Conservation (phyloP, 176 grass and related monocot species). For the Eleusine indica region DNA sequence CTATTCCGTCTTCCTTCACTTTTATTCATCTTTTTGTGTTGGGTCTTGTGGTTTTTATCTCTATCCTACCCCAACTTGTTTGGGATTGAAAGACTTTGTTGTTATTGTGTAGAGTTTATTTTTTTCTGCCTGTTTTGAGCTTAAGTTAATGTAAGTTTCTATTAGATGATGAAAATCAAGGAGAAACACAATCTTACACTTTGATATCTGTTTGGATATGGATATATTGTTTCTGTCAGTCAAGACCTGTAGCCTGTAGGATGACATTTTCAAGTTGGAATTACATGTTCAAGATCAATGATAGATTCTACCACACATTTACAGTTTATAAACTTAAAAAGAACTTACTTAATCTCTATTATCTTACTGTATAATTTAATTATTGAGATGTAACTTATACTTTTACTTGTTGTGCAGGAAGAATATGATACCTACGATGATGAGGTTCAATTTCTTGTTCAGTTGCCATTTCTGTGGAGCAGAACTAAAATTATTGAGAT, state of each 20-base stretch:
- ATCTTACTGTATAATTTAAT: no score
- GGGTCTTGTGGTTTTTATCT: no score
- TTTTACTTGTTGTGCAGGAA: slow-evolving; percentile 48
- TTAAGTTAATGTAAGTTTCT: neutral
- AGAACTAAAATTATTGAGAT: slow-evolving; percentile 85
- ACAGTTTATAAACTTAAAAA: neutral
- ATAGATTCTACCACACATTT: neutral
- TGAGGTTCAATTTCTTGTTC: slow-evolving; percentile 50
- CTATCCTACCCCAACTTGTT: no score
- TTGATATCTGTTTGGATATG: neutral
- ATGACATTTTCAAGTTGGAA: neutral
- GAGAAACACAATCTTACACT: neutral
- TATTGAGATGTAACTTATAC: no score
- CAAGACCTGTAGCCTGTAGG: neutral
- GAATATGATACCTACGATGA: slow-evolving; percentile 71
- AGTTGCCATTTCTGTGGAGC: slow-evolving; percentile 62
- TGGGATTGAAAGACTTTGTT: no score
- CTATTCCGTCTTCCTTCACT: no score
- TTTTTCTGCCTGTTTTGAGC: neutral
- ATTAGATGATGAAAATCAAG: neutral
- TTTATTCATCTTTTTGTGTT: no score
- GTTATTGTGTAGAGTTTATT: neutral
- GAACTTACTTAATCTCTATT: neutral
- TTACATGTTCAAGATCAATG: neutral
- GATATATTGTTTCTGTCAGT: neutral